A percentile compares a stretch with the other conserved stretches of the same genome.
phyloP scores from a whole-genome alignment of 2,329 filamentous ascomycete genomes.

The Microcyclosporella mali region DNA sequence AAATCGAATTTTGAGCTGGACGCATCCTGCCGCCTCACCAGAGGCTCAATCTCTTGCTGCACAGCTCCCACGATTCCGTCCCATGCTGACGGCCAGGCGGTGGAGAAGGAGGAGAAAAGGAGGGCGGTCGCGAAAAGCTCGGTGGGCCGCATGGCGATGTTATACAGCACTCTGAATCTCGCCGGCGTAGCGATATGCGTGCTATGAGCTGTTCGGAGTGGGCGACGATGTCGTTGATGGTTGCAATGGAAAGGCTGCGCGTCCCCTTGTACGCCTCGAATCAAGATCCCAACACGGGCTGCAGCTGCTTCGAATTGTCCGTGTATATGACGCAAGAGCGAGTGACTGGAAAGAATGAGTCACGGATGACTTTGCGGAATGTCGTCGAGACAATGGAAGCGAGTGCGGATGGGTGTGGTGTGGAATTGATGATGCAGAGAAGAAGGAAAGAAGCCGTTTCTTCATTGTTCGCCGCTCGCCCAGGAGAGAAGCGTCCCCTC shows the following conservation, averaged over 20 bases:
- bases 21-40: slow-evolving; percentile 22
- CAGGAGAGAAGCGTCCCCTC: too few relatives aligned
- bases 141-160: slow-evolving; percentile 30
- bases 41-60: slow-evolving; percentile 24
- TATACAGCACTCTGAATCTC: slow-evolving; percentile 3
- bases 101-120: slow-evolving; percentile 27
- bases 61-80: slow-evolving; percentile 17
- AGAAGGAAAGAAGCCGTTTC: too few relatives aligned
- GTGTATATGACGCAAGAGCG: neutral
- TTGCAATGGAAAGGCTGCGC: slow-evolving; percentile 13
- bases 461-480: too few relatives aligned
- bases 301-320: neutral
- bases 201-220: slow-evolving; percentile 5
- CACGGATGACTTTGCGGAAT: neutral
- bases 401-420: neutral
- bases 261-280: slow-evolving; percentile 13
- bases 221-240: slow-evolving; percentile 7
- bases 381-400: neutral
- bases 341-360: slow-evolving; percentile 1
- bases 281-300: slow-evolving; percentile 10
- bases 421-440: too few relatives aligned
- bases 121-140: slow-evolving; percentile 27
- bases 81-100: slow-evolving; percentile 26
- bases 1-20: slow-evolving; percentile 18
- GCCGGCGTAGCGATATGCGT: slow-evolving; percentile 3